Conservation (phyloP, 2,329 filamentous ascomycete genomes). For the Bipolaris victoriae region DNA sequence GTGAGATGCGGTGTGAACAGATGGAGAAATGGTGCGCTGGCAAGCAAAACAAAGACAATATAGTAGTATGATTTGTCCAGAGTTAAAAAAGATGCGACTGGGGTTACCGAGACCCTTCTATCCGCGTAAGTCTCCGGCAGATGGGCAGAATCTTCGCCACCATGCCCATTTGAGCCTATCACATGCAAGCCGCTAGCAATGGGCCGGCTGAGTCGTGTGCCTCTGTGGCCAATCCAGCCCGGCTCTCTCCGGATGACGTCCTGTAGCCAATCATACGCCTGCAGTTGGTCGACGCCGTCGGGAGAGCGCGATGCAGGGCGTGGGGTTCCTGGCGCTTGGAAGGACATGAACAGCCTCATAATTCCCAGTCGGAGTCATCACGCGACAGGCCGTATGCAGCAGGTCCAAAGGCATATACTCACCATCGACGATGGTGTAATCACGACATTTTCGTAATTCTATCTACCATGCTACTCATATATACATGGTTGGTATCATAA, state of each 20-base stretch:
- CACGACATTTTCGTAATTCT: slow-evolving; percentile 11
- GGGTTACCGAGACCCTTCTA: slow-evolving; percentile 6
- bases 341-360: too few species aligned
- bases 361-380: too few species aligned
- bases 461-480: slow-evolving; percentile 15
- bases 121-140: background rate
- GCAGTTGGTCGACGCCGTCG: slow-evolving; percentile 11
- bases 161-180: slow-evolving; percentile 15
- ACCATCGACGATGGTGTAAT: background rate
- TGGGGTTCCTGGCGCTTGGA: slow-evolving; percentile 15
- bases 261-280: background rate
- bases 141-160: slow-evolving; percentile 20
- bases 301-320: slow-evolving; percentile 11
- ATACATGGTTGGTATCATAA: slow-evolving; percentile 34
- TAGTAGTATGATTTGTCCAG: slow-evolving; percentile 3
- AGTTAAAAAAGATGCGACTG: slow-evolving; percentile 4
- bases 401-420: background rate
- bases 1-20: slow-evolving; percentile 11
- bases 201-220: slow-evolving; percentile 19
- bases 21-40: slow-evolving; percentile 7
- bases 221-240: slow-evolving; percentile 17
- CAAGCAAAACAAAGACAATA: slow-evolving; percentile 6
- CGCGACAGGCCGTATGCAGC: too few species aligned
- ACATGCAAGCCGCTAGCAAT: slow-evolving; percentile 6
- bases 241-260: slow-evolving; percentile 33